Evolutionary conservation across 768 basidiomycete species (phyloP).

Genomic region (Kwoniella bestiolae): DNA sequence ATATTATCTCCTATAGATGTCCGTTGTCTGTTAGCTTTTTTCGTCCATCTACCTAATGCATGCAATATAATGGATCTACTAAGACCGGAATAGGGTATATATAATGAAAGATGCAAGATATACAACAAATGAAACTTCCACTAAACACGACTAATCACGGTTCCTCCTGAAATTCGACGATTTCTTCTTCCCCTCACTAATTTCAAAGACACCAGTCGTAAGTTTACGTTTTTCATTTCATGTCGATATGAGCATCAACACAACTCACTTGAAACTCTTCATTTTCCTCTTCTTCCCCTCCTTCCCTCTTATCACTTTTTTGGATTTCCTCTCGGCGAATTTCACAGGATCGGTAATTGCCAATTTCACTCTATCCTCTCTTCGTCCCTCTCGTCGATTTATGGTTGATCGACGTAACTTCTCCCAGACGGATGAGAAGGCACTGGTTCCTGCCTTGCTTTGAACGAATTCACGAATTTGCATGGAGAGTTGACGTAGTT

Average conservation of each 20-base stretch:
- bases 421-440: slow-evolving; percentile 78
- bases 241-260: not conserved
- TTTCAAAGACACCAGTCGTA: not conserved
- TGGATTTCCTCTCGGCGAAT: slow-evolving; percentile 74
- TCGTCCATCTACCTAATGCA: not conserved
- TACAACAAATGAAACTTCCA: slow-evolving; percentile 3
- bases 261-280: slow-evolving; percentile 54
- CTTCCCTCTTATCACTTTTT: slow-evolving; percentile 76
- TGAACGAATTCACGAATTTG: slow-evolving; percentile 90
- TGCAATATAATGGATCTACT: not conserved
- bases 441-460: slow-evolving; percentile 80
- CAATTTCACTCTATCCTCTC: slow-evolving; percentile 65
- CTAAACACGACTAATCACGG: not conserved
- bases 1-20: not conserved
- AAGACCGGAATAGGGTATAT: not conserved
- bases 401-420: slow-evolving; percentile 74
- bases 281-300: slow-evolving; percentile 80
- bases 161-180: slow-evolving; percentile 13
- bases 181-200: slow-evolving; percentile 21
- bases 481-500: slow-evolving; percentile 75
- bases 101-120: slow-evolving; percentile 1
- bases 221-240: not conserved
- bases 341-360: slow-evolving; percentile 74
- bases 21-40: not conserved
- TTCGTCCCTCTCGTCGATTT: slow-evolving; percentile 72